Evolutionary conservation across 805 yeast species (phyloP).

Genomic region (Barnettozyma sucrosica): DNA sequence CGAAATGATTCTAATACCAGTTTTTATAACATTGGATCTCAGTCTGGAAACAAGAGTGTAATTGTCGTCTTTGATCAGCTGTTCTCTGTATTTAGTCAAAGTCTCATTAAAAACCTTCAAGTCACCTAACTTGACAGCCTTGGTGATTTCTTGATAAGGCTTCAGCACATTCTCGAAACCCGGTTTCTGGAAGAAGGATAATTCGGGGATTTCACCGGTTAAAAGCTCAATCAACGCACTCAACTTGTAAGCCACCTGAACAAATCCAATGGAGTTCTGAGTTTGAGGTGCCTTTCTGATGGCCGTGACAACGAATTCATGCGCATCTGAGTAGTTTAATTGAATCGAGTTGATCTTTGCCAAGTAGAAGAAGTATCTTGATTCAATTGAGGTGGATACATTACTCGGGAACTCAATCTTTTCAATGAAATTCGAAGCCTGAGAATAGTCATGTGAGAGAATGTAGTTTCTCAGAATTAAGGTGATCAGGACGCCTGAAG

Average conservation of each 20-base stretch:
- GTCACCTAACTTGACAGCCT: constrained; percentile 91
- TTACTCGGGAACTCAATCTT: constrained; percentile 84
- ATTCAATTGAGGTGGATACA: constrained; percentile 82
- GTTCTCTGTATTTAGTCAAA: constrained; percentile 53
- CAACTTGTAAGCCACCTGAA: constrained; percentile 85
- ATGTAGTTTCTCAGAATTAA: constrained; percentile 77
- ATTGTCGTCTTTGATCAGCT: constrained; percentile 69
- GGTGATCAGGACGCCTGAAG: constrained; percentile 84
- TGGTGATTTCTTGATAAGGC: constrained; percentile 83
- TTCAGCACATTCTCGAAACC: constrained; percentile 52
- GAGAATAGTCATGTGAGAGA: constrained; percentile 70
- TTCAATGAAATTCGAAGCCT: constrained; percentile 84
- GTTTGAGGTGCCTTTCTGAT: constrained; percentile 96
- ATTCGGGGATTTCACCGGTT: constrained; percentile 95
- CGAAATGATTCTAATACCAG: constrained; percentile 92
- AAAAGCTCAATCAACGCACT: constrained; percentile 83
- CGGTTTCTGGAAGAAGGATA: constrained; percentile 68
- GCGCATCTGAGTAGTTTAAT: constrained; percentile 85
- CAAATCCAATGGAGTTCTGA: constrained; percentile 73
- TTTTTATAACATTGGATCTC: constrained; percentile 95
- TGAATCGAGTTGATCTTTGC: constrained; percentile 91
- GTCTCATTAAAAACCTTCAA: constrained; percentile 72
- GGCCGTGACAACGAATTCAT: constrained; percentile 88
- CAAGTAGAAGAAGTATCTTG: constrained; percentile 85
- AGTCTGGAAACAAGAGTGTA: constrained; percentile 81